Evolutionary conservation across 1,139 yeast genomes (phyloP).

Genomic region (Hansenula lynferdii): DNA sequence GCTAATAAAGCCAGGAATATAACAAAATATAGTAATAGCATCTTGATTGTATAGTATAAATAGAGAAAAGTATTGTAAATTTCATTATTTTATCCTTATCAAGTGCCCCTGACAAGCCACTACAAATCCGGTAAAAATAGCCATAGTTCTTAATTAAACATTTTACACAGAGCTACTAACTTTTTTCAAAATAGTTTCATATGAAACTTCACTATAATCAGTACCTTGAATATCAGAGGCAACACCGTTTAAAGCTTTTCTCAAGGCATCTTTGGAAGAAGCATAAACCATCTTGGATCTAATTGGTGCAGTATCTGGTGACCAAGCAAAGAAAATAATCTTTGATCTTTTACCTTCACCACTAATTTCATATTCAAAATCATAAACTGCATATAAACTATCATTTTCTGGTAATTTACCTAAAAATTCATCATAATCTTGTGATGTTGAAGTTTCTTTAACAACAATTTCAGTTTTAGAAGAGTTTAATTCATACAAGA

Average conservation of each 20-base stretch:
- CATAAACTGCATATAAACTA: constrained; percentile 95
- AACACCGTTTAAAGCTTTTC: constrained; percentile 95
- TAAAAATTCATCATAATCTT: constrained; percentile 77
- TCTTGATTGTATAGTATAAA: constrained; percentile 9
- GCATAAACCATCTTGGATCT: constrained; percentile 98
- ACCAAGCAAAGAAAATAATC: constrained; percentile 93
- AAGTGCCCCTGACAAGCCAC: too few species aligned
- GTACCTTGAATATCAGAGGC: constrained; percentile 96
- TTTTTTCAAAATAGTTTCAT: constrained; percentile 85
- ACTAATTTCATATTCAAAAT: constrained; percentile 91
- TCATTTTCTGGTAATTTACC: constrained; percentile 92
- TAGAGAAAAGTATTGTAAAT: too few species aligned
- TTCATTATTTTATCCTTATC: too few species aligned
- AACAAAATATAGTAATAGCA: neutral
- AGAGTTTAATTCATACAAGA: constrained; percentile 77
- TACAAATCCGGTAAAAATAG: too few species aligned
- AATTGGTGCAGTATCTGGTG: constrained; percentile 96
- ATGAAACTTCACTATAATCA: constrained; percentile 93
- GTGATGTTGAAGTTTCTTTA: constrained; percentile 71
- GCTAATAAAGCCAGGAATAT: neutral
- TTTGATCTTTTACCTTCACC: constrained; percentile 95
- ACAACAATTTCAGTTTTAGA: constrained; percentile 88
- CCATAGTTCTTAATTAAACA: too few species aligned
- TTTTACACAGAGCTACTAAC: constrained; percentile 76
- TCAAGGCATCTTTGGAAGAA: constrained; percentile 93